Base-by-base conservation (phyloP, 2,329 filamentous ascomycete species). In the Fusarium verrucosum region DNA sequence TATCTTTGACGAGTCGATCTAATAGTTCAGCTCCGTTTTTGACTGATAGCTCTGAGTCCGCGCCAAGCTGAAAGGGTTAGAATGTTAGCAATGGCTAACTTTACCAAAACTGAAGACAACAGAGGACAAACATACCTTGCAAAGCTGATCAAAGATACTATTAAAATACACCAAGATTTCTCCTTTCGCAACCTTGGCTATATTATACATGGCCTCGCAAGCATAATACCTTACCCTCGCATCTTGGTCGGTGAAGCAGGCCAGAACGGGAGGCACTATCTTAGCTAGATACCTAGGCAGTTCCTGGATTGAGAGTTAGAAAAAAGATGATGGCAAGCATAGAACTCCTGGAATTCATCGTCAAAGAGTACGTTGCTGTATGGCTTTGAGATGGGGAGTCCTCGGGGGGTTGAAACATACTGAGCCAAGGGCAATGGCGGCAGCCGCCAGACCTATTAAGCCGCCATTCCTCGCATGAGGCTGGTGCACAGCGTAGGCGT, bases 141-240 rank as follows among this genome's bases (percentile, higher is more conserved):
- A 97, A 51, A 99, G 82, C 20, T 95, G 93, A 80, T 99, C 95
- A 74, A 99, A 99, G 65, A 99, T 95, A 72, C 96, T 91, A 79
- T 99, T 99, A 79, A 99, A 99, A 82, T 97, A 99, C 36, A 96
- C 87, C 66, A 99, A 79, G 19, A 99, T 95, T 78, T 99, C 95
- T 33, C 96, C 95, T 79, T 99, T 99, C 60, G 94, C 95, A 43
- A 99, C 95, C 80, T 99, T 99, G 74, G 95, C 94, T 74, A 99
- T 99, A 78, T 99, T 99, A 81, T 99, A 99, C 95, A 99, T 99
- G 77, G 94, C 96, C 81, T 99, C 95, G 79, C 95, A 99, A 22
- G 95, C 95, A 79, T 99, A 99, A 78, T 99, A 99, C 66, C 95
- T 87, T 28, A 98, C 95, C 57, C 95, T 87, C 25, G 95, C 94